Conservation (phyloP, 2,329 filamentous ascomycete genomes). For the Claviceps capensis region DNA sequence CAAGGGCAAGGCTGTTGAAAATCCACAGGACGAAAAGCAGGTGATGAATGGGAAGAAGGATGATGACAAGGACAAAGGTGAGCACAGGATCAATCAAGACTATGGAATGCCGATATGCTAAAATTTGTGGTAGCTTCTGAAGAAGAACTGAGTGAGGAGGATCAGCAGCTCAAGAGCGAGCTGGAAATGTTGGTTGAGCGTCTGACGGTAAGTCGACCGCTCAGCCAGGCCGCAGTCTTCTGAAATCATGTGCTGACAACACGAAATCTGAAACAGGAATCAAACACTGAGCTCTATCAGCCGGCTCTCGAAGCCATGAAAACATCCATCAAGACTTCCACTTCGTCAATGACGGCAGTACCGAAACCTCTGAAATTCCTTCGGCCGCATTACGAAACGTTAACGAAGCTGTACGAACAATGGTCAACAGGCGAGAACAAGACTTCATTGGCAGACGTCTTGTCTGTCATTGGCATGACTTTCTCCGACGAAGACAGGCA, state of each 20-base stretch:
- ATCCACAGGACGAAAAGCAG: conserved; percentile 55
- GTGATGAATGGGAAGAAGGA: conserved; percentile 64
- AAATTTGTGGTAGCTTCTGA: conserved; percentile 22
- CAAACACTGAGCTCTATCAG: conserved; percentile 77
- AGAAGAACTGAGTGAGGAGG: conserved; percentile 94
- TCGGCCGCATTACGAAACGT: conserved; percentile 84
- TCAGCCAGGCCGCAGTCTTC: background rate
- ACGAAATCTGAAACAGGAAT: conserved; percentile 44
- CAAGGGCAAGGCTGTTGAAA: conserved; percentile 80
- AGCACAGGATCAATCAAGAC: conserved; percentile 12
- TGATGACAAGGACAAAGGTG: conserved; percentile 46
- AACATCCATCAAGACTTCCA: conserved; percentile 96
- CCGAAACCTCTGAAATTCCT: conserved; percentile 98
- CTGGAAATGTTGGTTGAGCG: conserved; percentile 96
- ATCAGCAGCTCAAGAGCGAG: conserved; percentile 95
- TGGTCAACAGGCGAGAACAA: conserved; percentile 80
- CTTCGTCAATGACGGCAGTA: conserved; percentile 97
- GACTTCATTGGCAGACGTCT: conserved; percentile 80
- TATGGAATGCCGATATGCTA: conserved; percentile 10
- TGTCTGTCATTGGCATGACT: conserved; percentile 97
- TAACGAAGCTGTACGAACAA: conserved; percentile 76
- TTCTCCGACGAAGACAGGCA: conserved; percentile 92
- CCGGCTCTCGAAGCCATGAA: conserved; percentile 92
- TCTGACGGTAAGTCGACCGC: conserved; percentile 51
- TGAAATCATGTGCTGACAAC: background rate